These are phyloP conservation scores for Thymus quinquecostatus DNA, from an alignment of 257 asterid genomes.

Conservation along the genomic window DNA sequence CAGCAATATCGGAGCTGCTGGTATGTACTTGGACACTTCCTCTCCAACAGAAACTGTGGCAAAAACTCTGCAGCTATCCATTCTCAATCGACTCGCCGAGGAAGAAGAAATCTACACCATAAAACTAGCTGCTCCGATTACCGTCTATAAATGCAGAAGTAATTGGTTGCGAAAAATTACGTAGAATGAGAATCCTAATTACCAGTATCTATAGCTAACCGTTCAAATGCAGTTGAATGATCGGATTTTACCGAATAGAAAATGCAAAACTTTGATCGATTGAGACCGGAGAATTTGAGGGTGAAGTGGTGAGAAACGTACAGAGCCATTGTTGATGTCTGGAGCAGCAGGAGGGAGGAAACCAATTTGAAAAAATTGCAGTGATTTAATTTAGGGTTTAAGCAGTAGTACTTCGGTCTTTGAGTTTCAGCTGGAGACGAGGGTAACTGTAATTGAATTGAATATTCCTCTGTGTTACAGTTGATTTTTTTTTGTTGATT, in stretches of 20 bases:
- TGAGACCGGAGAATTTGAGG: conserved; percentile 40
- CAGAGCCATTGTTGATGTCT: conserved; percentile 44
- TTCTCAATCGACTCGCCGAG: conserved; percentile 29
- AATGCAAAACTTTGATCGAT: conserved; percentile 49
- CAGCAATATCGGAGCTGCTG: conserved; percentile 87
- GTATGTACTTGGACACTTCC: conserved; percentile 62
- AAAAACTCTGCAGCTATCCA: conserved; percentile 44
- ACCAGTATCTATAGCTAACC: not conserved
- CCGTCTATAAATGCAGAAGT: not conserved
- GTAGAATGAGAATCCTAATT: not conserved
- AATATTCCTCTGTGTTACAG: too few species aligned
- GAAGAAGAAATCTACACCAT: too few species aligned
- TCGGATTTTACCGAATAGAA: not conserved
- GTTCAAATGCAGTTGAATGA: not conserved
- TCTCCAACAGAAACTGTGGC: conserved; percentile 49
- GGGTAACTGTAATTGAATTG: not conserved
- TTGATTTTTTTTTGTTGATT: not conserved
- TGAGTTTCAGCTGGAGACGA: not conserved
- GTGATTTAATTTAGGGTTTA: conserved; percentile 28
- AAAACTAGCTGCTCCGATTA: too few species aligned
- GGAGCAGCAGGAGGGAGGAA: not conserved
- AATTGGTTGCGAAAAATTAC: not conserved
- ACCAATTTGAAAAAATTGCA: too few species aligned
- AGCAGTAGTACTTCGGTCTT: not conserved
- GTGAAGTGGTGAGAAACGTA: conserved; percentile 43